phyloP scores from a whole-genome alignment of 495 filamentous ascomycete genomes.

The Aspergillus sclerotioniger region DNA sequence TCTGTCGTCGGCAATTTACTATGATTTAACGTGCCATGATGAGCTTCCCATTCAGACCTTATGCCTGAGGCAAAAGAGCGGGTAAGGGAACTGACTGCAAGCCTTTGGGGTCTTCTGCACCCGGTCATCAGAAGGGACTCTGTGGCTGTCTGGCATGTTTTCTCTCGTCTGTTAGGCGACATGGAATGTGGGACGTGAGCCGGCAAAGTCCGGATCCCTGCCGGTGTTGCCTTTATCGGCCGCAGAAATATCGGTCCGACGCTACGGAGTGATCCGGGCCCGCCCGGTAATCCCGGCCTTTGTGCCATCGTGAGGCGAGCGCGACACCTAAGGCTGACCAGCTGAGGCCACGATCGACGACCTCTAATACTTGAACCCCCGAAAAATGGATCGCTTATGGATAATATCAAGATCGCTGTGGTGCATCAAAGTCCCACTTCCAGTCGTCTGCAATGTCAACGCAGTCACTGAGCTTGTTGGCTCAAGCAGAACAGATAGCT shows the following conservation, averaged over 20 bases:
- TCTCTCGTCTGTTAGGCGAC: background rate
- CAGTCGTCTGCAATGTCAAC: background rate
- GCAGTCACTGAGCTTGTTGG: conserved; percentile 4
- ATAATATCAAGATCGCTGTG: background rate
- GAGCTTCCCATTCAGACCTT: background rate
- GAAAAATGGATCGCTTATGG: background rate
- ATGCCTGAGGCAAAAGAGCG: background rate
- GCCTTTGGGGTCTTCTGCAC: conserved; percentile 5
- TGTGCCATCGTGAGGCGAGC: background rate
- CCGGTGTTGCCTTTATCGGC: background rate
- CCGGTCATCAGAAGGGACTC: background rate
- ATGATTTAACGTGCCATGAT: background rate
- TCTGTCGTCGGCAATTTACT: conserved; percentile 32
- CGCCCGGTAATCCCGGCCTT: conserved; percentile 1
- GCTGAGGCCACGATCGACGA: background rate
- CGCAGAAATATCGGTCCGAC: background rate
- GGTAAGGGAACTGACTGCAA: conserved; percentile 6
- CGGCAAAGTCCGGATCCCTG: conserved; percentile 1
- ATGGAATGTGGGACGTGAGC: background rate
- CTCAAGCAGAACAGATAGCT: conserved; percentile 6
- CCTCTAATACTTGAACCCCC: background rate
- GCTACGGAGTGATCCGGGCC: background rate
- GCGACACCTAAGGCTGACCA: background rate
- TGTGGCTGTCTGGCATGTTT: background rate
- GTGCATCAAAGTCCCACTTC: background rate